phyloP scores from a whole-genome alignment of 2,329 filamentous ascomycete genomes.

The Trichoderma pleuroti region DNA sequence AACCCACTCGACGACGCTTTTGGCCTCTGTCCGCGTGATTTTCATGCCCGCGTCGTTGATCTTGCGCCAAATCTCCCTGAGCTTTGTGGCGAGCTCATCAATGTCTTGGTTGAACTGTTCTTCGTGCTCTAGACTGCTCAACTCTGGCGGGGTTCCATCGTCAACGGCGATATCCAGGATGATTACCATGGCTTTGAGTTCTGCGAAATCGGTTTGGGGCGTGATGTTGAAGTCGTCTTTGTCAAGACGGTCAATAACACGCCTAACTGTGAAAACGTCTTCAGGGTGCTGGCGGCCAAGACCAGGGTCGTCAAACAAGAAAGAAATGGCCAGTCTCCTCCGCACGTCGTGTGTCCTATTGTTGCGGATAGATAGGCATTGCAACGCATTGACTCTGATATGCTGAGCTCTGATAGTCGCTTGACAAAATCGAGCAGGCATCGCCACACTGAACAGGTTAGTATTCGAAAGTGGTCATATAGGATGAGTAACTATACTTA shows the following conservation, averaged over 20 bases:
- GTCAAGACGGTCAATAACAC: slow-evolving; percentile 45
- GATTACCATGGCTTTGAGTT: slow-evolving; percentile 61
- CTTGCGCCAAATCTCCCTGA: slow-evolving; percentile 56
- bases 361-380: slow-evolving; percentile 54
- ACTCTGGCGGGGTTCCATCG: slow-evolving; percentile 43
- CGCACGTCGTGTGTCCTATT: slow-evolving; percentile 56
- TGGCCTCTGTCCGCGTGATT: slow-evolving; percentile 70
- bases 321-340: slow-evolving; percentile 62
- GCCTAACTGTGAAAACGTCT: slow-evolving; percentile 39
- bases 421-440: slow-evolving; percentile 47
- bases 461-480: background rate
- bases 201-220: slow-evolving; percentile 61
- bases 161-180: slow-evolving; percentile 75
- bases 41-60: slow-evolving; percentile 74
- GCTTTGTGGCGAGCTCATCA: slow-evolving; percentile 59
- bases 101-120: slow-evolving; percentile 65
- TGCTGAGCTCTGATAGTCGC: slow-evolving; percentile 41
- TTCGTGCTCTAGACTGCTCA: slow-evolving; percentile 32
- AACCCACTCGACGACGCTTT: slow-evolving; percentile 71
- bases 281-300: slow-evolving; percentile 42
- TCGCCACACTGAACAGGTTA: slow-evolving; percentile 40
- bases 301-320: slow-evolving; percentile 52
- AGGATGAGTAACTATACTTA: slow-evolving; percentile 31
- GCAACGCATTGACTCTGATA: slow-evolving; percentile 57
- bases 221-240: slow-evolving; percentile 50